Conservation (phyloP, 305 asterid species). For the Andrographis paniculata region DNA sequence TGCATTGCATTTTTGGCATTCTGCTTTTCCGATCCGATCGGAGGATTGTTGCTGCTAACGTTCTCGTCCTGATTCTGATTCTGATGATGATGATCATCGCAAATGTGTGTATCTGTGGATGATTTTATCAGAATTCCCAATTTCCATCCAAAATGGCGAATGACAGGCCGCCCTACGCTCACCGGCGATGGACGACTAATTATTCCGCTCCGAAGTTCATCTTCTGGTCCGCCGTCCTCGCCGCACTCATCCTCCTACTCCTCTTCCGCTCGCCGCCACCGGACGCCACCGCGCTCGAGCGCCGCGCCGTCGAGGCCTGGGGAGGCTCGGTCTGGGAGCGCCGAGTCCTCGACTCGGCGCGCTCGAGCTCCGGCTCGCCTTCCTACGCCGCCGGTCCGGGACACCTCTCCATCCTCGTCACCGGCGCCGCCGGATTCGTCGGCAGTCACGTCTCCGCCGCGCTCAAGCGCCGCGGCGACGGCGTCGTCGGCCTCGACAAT, state of each 20-base stretch:
- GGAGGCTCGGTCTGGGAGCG: constrained; percentile 24
- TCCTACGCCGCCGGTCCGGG: constrained; percentile 1
- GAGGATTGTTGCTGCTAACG: too few relatives aligned
- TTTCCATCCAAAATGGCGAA: background rate
- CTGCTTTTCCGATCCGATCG: too few relatives aligned
- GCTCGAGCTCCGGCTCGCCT: background rate
- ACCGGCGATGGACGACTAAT: background rate
- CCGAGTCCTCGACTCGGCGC: constrained; percentile 1
- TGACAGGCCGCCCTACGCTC: background rate
- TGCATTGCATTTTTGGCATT: too few relatives aligned
- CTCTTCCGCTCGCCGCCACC: constrained; percentile 22
- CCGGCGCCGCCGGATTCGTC: constrained; percentile 33
- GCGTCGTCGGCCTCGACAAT: constrained; percentile 29
- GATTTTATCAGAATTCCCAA: too few relatives aligned
- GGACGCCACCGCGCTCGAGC: constrained; percentile 6
- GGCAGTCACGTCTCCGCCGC: constrained; percentile 28
- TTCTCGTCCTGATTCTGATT: too few relatives aligned
- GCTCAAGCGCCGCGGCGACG: constrained; percentile 25
- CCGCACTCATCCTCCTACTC: constrained; percentile 20
- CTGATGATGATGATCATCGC: too few relatives aligned
- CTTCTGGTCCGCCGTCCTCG: background rate
- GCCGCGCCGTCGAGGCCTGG: constrained; percentile 11
- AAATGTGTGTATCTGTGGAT: too few relatives aligned
- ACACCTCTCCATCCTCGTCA: constrained; percentile 22
- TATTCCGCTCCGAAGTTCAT: background rate